Percentiles rank a stretch among this genome's conserved stretches.
Conservation (phyloP, 345 rosid species). For the Ailanthus altissimus region DNA sequence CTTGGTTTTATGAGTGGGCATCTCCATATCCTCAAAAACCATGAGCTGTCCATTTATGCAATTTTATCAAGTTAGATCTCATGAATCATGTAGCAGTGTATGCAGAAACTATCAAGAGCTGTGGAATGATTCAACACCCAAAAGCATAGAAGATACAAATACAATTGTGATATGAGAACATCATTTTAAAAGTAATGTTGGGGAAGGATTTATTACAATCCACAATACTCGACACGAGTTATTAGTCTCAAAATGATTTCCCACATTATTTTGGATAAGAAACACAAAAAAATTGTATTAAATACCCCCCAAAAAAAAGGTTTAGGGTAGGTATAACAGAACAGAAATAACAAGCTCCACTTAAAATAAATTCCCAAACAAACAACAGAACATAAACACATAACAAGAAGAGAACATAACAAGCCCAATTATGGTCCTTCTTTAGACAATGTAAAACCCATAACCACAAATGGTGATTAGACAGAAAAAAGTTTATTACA, state of each 20-base stretch:
- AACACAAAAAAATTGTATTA: not conserved
- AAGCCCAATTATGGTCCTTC: not conserved
- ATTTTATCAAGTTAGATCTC: conserved; percentile 19
- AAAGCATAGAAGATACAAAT: not conserved
- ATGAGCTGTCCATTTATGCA: conserved; percentile 56
- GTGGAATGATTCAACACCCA: not conserved
- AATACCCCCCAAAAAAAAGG: too few relatives aligned
- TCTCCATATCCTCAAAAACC: conserved; percentile 77
- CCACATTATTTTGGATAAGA: not conserved
- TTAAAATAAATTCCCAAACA: not conserved
- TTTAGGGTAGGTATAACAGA: too few relatives aligned
- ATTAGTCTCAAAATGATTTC: not conserved
- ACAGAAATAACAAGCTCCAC: too few relatives aligned
- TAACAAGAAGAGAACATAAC: not conserved
- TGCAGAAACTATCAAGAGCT: not conserved
- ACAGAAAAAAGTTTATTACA: not conserved
- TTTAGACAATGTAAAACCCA: not conserved
- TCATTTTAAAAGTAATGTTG: not conserved
- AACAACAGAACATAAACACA: not conserved
- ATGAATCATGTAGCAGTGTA: not conserved
- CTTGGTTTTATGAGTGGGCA: conserved; percentile 88
- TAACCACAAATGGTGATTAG: not conserved
- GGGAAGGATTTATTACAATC: not conserved
- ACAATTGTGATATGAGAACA: conserved; percentile 4
- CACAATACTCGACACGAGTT: not conserved